A percentile compares a stretch with the other conserved stretches of the same genome.
phyloP scores from a whole-genome alignment of 2,329 filamentous ascomycete genomes.

The Trichoderma lentiforme region DNA sequence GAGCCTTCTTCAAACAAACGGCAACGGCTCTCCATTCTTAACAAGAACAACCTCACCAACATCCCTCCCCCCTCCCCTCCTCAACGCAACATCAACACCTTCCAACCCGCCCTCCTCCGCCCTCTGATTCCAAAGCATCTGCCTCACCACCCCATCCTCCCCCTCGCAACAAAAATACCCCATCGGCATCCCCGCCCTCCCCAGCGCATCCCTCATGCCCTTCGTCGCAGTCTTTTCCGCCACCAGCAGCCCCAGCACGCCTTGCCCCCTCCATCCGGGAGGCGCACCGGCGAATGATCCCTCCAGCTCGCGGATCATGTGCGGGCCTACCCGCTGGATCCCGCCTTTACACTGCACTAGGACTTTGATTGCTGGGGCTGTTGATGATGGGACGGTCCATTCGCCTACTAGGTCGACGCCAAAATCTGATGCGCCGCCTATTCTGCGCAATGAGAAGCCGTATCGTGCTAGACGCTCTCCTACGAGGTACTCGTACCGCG shows the following conservation, averaged over 20 bases:
- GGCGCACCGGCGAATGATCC: slow-evolving; percentile 75
- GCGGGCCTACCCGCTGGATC: slow-evolving; percentile 50
- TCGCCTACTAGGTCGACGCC: slow-evolving; percentile 73
- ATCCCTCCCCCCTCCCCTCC: slow-evolving; percentile 13
- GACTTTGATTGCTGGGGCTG: slow-evolving; percentile 40
- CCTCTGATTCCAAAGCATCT: slow-evolving; percentile 69
- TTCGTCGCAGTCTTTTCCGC: slow-evolving; percentile 68
- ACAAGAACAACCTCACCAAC: slow-evolving; percentile 3
- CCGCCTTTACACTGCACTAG: slow-evolving; percentile 69
- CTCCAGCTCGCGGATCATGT: slow-evolving; percentile 69
- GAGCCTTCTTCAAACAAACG: background rate
- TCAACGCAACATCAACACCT: slow-evolving; percentile 52
- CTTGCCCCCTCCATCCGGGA: slow-evolving; percentile 62
- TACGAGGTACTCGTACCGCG: slow-evolving; percentile 72
- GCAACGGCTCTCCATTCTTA: slow-evolving; percentile 5
- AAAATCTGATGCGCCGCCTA: slow-evolving; percentile 64
- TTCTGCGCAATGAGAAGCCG: slow-evolving; percentile 62
- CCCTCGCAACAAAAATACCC: slow-evolving; percentile 62
- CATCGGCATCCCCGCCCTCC: slow-evolving; percentile 65
- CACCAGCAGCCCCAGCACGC: slow-evolving; percentile 69
- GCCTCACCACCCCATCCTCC: slow-evolving; percentile 56
- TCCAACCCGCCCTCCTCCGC: slow-evolving; percentile 62
- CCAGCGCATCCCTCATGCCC: slow-evolving; percentile 71
- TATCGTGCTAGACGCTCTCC: slow-evolving; percentile 53
- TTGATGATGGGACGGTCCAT: slow-evolving; percentile 56